Conservation (phyloP, 1,139 yeast species). For the Candida mesenterica region DNA sequence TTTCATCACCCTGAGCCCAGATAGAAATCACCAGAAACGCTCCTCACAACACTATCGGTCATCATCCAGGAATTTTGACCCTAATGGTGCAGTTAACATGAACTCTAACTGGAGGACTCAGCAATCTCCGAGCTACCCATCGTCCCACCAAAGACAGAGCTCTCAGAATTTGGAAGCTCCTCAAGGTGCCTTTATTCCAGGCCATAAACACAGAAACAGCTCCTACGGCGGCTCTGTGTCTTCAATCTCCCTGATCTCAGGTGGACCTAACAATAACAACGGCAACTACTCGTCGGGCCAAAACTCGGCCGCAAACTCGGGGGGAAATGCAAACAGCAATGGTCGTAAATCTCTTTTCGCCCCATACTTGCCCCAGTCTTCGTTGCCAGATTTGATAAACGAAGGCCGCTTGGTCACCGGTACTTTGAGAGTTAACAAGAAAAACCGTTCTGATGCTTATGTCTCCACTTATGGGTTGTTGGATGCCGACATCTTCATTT, state of each 20-base stretch:
- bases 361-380: constrained; percentile 91
- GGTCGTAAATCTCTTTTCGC: constrained; percentile 88
- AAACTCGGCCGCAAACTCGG: constrained; percentile 14
- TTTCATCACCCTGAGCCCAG: constrained; percentile 40
- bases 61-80: constrained; percentile 58
- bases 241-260: constrained; percentile 47
- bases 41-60: constrained; percentile 56
- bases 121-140: constrained; percentile 20
- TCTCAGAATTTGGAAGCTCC: constrained; percentile 48
- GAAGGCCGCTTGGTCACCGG: constrained; percentile 95
- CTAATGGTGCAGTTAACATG: constrained; percentile 37
- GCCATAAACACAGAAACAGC: constrained; percentile 58
- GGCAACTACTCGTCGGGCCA: constrained; percentile 12
- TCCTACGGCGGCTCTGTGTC: constrained; percentile 60
- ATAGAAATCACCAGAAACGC: constrained; percentile 40
- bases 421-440: constrained; percentile 86
- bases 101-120: constrained; percentile 66
- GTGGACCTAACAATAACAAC: constrained; percentile 19
- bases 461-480: constrained; percentile 93
- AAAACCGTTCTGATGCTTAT: constrained; percentile 95
- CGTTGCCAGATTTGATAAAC: constrained; percentile 81
- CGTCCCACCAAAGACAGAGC: constrained; percentile 16
- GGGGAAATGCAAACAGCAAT: constrained; percentile 31
- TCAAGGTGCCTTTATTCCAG: constrained; percentile 13
- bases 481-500: constrained; percentile 94